Evolutionary conservation across 78 protist genomes (phyloP), one percentile per base, ranked within the genome.

Genomic region (Dictyostelium citrinum): DNA sequence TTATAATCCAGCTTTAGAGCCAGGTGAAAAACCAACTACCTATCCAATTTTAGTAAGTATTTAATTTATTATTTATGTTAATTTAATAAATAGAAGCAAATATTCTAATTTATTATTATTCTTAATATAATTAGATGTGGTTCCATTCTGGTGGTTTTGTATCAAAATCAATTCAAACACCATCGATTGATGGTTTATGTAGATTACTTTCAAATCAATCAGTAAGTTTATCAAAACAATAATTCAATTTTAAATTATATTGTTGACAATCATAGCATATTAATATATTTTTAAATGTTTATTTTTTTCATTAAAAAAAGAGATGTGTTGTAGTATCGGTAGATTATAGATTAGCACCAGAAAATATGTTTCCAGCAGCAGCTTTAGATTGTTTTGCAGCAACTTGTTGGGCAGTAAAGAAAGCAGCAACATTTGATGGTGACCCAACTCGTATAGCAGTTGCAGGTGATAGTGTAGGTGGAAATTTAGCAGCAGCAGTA

Each of bases 331-430:
- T 86, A 24, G 64, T 86, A 14, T 86, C 92, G 22, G 92, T 86
- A 37, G 92, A 86, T 86, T 86, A 86, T 86, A 86, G 92, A 86
- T 77, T 86, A 43, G 92, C 92, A 77, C 92, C 92, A 41, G 92
- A 86, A 41, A 17, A 86, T 86, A 64, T 9, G 67, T 86, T 86
- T 39, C 92, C 92, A 77, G 83, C 84, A 41, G 92, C 92, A 45
- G 79, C 92, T 29, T 86, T 86, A 20, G 92, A 86, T 61, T 86
- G 92, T 77, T 86, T 75, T 86, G 92, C 92, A 27, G 92, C 92
- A 61, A 86, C 92, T 20, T 86, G 92, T 86, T 86, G 92, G 92
- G 92, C 92, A 76, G 81, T 86, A 17, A 86, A 86, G 33, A 86
- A 61, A 33, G 74, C 84, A 37, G 20, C 84, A 5, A 22, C 84